These are phyloP conservation scores for Paulownia fortunei DNA, from an alignment of 257 asterid genomes.

Conservation along the genomic window DNA sequence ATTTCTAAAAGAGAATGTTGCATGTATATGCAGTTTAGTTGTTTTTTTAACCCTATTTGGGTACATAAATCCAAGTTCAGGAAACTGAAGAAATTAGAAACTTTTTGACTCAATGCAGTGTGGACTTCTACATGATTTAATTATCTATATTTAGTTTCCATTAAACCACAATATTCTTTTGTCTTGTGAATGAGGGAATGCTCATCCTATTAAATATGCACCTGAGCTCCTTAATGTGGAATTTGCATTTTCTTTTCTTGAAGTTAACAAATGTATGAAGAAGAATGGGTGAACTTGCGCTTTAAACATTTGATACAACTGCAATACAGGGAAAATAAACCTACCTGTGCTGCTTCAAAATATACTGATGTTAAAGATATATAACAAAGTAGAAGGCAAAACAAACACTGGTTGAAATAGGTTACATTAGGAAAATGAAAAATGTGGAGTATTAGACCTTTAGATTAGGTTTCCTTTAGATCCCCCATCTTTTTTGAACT, in stretches of 20 bases:
- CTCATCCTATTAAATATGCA: background rate
- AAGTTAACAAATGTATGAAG: background rate
- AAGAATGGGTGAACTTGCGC: background rate
- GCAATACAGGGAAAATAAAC: background rate
- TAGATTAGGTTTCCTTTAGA: background rate
- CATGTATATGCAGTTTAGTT: background rate
- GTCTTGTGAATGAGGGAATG: background rate
- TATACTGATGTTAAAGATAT: background rate
- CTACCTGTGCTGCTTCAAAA: background rate
- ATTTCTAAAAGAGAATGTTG: background rate
- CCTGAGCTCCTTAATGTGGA: conserved; percentile 1
- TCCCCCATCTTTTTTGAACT: background rate
- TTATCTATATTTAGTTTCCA: background rate
- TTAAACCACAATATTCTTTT: background rate
- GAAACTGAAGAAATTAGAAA: background rate
- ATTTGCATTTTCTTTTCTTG: background rate
- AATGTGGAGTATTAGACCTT: background rate
- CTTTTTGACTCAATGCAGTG: background rate
- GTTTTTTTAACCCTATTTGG: background rate
- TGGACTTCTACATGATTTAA: background rate
- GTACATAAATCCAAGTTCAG: background rate
- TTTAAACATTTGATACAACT: background rate
- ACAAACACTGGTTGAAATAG: background rate
- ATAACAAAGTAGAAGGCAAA: background rate
- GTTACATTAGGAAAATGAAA: background rate